These are phyloP conservation scores for Zygoascus ofunaensis DNA, from an alignment of 805 yeast species.

Conservation along the genomic window DNA sequence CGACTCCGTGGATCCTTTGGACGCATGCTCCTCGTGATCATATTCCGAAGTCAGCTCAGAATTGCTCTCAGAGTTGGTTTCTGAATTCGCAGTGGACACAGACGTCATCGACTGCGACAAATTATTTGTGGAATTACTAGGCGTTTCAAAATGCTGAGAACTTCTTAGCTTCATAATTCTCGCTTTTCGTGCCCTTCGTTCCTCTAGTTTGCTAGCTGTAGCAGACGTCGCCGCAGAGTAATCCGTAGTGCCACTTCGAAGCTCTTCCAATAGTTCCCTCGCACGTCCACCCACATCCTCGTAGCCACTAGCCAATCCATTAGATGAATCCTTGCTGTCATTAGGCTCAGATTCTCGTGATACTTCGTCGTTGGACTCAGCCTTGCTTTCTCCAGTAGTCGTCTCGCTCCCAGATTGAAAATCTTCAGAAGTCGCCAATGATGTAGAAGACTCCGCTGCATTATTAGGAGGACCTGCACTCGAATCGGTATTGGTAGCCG, in stretches of 20 bases:
- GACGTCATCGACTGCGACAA: no score
- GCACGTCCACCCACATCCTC: slow-evolving; percentile 53
- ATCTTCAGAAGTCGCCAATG: neutral
- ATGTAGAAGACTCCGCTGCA: neutral
- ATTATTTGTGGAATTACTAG: no score
- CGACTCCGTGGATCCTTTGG: neutral
- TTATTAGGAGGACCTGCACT: neutral
- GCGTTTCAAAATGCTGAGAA: neutral
- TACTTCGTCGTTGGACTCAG: neutral
- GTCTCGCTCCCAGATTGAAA: no score
- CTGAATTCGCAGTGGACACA: no score
- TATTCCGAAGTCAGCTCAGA: neutral
- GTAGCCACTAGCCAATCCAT: slow-evolving; percentile 4
- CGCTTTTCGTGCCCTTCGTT: slow-evolving; percentile 21
- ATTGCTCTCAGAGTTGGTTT: neutral
- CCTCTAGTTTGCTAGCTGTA: slow-evolving; percentile 15
- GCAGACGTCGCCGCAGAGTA: slow-evolving; percentile 9
- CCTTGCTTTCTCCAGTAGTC: neutral
- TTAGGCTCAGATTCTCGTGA: neutral
- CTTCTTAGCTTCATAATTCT: slow-evolving; percentile 9
- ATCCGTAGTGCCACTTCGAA: slow-evolving; percentile 34
- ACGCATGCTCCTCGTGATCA: neutral
- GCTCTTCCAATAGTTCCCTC: slow-evolving; percentile 49
- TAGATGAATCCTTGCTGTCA: neutral
- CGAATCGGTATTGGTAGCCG: neutral